A percentile compares a stretch with the other conserved stretches of the same genome.
phyloP scores from a whole-genome alignment of 2,329 filamentous ascomycete species.

The Orbilia quercus region DNA sequence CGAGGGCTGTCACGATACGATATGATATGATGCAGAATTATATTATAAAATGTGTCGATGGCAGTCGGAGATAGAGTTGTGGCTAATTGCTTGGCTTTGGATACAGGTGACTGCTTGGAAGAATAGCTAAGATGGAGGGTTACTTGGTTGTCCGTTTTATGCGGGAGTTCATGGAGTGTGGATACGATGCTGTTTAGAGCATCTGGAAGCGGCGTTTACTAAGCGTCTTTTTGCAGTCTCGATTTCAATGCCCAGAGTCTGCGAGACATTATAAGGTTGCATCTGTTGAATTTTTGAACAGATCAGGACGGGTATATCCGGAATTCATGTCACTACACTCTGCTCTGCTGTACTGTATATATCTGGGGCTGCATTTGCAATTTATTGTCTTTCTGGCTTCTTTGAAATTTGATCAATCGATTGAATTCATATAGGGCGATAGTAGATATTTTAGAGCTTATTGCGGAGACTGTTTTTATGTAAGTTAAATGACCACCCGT shows the following conservation, averaged over 20 bases:
- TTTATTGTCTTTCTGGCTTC: not conserved
- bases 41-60: no score
- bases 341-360: not conserved
- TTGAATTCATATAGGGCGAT: not conserved
- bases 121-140: not conserved
- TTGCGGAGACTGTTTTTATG: not conserved
- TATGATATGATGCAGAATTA: slow-evolving; percentile 20
- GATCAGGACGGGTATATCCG: slow-evolving; percentile 1
- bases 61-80: not conserved
- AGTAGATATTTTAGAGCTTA: not conserved
- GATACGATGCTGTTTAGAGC: slow-evolving; percentile 7
- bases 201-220: slow-evolving; percentile 4
- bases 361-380: not conserved
- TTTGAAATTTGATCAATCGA: not conserved
- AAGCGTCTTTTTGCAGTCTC: not conserved
- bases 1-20: slow-evolving; percentile 12
- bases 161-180: not conserved
- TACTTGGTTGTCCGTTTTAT: not conserved
- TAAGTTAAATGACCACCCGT: not conserved
- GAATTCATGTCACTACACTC: no score
- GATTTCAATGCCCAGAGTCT: not conserved
- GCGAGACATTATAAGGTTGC: not conserved
- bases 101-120: slow-evolving; percentile 31
- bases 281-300: not conserved
- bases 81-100: slow-evolving; percentile 14